Evolutionary conservation across 768 basidiomycete genomes (phyloP), one percentile per base, ranked within the genome.

Genomic region (Gymnopilus dilepis): DNA sequence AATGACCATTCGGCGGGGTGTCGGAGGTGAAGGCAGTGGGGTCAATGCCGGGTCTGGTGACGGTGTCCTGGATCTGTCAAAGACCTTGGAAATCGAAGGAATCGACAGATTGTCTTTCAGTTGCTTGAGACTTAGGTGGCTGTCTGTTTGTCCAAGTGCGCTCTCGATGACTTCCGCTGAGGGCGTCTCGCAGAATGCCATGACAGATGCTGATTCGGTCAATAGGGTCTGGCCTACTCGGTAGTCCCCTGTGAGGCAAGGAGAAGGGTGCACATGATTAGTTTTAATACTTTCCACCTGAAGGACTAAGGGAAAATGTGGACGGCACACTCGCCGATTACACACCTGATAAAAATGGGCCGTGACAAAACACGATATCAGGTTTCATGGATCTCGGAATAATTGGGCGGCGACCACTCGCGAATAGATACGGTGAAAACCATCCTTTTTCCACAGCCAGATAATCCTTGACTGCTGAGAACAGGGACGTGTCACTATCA

Each of bases 401-500:
- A 67, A 84, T 78, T 6, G 87, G 87, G 48, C 86, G 72, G 9
- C 84, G 80, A 2, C 78, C 79, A 59, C 85, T 87, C 4, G 86
- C 86, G 67, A 86, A 89, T 1, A 88, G 75, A 68, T 88, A 87
- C 0, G 86, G 86, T 12, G 82, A 84, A 72, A 88, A 88, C 87
- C 88, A 88, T 13, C 86, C 87, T 70, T 88, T 87, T 72, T 86
- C 83, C 3, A 85, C 74, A 2, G 85, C 79, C 43, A 89, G 73
- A 59, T 88, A 89, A 56, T 87, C 86, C 65, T 82, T 87, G 19
- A 90, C 84, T 7, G 78, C 76, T 37, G 87, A 73, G 64, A 89
- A 88, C 15, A 89, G 72, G 4, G 85, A 85, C n/a, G 72, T 65
- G 65, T 88, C 86, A 58, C 84, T 86, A 59, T 63, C 31, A 62